Evolutionary conservation across 176 grass and related monocot species (phyloP).

Genomic region (Miscanthus lutarioriparius): DNA sequence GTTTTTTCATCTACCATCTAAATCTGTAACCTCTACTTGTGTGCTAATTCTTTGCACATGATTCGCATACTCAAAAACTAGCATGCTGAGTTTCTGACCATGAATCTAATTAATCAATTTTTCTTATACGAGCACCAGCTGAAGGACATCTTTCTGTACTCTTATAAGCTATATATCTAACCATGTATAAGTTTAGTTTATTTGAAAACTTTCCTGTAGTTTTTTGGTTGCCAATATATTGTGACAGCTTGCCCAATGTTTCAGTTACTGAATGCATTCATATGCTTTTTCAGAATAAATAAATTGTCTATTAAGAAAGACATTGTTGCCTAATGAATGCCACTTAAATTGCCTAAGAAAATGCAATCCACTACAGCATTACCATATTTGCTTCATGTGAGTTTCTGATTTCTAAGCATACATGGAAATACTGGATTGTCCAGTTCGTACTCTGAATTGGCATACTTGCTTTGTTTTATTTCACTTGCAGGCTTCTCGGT

Average conservation of each 20-base stretch:
- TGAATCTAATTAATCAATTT: background rate
- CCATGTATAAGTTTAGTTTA: background rate
- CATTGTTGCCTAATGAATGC: too few species aligned
- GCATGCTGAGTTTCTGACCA: background rate
- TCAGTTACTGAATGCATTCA: background rate
- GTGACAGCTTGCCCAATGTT: background rate
- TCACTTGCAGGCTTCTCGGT: too few species aligned
- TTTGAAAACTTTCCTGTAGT: background rate
- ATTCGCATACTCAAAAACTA: background rate
- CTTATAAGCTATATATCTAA: background rate
- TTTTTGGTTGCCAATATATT: background rate
- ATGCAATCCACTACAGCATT: too few species aligned
- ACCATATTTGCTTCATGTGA: too few species aligned
- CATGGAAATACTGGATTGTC: too few species aligned
- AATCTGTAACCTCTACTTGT: background rate
- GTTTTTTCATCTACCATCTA: constrained; percentile 11
- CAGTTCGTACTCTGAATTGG: too few species aligned
- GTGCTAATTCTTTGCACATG: background rate
- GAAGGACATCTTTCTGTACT: background rate
- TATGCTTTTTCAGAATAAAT: background rate
- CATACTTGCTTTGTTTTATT: too few species aligned
- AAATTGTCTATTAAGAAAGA: too few species aligned
- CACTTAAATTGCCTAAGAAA: too few species aligned
- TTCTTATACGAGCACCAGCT: background rate
- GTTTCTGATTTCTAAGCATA: too few species aligned